Evolutionary conservation across 805 yeast species (phyloP).

Genomic region (Isabelozyma heimii): DNA sequence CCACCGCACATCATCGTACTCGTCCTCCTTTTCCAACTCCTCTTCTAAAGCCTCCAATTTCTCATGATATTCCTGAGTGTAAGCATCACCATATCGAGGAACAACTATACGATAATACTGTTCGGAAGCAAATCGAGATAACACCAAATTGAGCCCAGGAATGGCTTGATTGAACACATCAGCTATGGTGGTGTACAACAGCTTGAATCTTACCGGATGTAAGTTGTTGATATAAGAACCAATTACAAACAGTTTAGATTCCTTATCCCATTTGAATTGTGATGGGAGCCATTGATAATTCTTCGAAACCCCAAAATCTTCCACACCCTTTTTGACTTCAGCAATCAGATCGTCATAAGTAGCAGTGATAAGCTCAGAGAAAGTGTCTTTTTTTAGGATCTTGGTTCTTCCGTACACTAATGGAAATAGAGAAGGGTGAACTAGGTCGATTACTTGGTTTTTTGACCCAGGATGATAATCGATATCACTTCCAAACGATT

Average conservation of each 20-base stretch:
- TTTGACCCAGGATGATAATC: conserved; percentile 40
- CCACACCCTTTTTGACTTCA: conserved; percentile 10
- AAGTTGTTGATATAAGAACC: conserved; percentile 40
- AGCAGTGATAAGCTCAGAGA: conserved; percentile 4
- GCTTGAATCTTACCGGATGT: conserved; percentile 25
- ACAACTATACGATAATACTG: conserved; percentile 11
- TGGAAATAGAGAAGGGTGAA: conserved; percentile 41
- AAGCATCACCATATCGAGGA: conserved; percentile 11
- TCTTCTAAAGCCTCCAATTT: conserved; percentile 2
- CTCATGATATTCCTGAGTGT: conserved; percentile 11
- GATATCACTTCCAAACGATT: conserved; percentile 10
- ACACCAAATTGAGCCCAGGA: conserved; percentile 29
- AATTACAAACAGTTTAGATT: conserved; percentile 13
- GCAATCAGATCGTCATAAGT: conserved; percentile 7
- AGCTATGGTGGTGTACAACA: conserved; percentile 27
- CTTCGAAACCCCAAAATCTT: conserved; percentile 13
- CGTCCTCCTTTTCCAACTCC: conserved; percentile 5
- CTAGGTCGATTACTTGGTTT: conserved; percentile 35
- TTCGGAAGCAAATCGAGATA: conserved; percentile 20
- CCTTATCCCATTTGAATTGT: conserved; percentile 9
- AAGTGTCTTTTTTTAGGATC: conserved; percentile 4
- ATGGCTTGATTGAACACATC: conserved; percentile 23
- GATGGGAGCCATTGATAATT: conserved; percentile 42
- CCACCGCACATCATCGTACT: conserved; percentile 1
- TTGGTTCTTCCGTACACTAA: conserved; percentile 27